Evolutionary conservation across 805 yeast genomes (phyloP).

Genomic region (Metschnikowia picachoensis): DNA sequence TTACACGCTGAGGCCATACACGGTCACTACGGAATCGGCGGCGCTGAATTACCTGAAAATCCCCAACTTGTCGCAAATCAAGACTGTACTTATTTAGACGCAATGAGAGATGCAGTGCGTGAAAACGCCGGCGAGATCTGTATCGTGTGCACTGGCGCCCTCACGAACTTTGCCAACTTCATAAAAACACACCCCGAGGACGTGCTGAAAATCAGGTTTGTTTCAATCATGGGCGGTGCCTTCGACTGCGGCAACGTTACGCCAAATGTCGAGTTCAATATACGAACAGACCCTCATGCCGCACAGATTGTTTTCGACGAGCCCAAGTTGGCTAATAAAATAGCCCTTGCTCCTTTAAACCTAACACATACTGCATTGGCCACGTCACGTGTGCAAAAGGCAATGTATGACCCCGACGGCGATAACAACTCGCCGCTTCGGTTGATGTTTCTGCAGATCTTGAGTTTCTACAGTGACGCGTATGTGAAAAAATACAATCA

Average conservation of each 20-base stretch:
- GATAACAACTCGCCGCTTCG: constrained; percentile 8
- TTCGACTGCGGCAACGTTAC: constrained; percentile 49
- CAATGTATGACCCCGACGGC: constrained; percentile 17
- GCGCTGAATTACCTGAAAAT: constrained; percentile 54
- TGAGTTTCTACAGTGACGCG: constrained; percentile 10
- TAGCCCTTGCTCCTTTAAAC: constrained; percentile 61
- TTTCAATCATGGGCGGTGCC: constrained; percentile 80
- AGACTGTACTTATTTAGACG: constrained; percentile 31
- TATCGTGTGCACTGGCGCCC: constrained; percentile 71
- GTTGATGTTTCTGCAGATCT: constrained; percentile 9
- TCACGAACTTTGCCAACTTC: constrained; percentile 66
- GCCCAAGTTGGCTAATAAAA: constrained; percentile 42
- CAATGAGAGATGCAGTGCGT: constrained; percentile 41
- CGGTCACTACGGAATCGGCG: constrained; percentile 75
- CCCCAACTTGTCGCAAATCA: constrained; percentile 30
- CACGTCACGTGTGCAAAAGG: constrained; percentile 19
- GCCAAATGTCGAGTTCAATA: constrained; percentile 67
- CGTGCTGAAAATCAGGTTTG: constrained; percentile 42
- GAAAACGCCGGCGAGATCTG: constrained; percentile 47
- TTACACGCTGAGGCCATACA: constrained; percentile 61
- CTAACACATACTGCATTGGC: constrained; percentile 66
- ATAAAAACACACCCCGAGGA: constrained; percentile 53
- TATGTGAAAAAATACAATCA: constrained; percentile 10
- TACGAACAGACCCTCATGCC: constrained; percentile 73
- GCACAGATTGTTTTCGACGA: constrained; percentile 55